These are phyloP conservation scores for Claviceps lovelessii DNA, from an alignment of 2,329 filamentous ascomycete genomes.

Conservation along the genomic window DNA sequence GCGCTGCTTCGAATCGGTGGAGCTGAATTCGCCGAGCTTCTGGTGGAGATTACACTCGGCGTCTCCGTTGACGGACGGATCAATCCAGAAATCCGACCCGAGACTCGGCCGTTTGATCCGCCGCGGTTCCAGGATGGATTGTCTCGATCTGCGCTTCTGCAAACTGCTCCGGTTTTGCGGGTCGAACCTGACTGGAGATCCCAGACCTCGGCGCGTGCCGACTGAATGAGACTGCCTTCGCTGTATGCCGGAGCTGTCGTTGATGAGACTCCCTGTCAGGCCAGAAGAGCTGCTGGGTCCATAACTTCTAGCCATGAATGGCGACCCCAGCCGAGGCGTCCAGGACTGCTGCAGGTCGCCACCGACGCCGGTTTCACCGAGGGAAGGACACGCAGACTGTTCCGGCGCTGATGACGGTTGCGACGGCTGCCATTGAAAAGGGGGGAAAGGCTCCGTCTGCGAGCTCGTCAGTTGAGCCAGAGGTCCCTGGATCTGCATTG, in stretches of 20 bases:
- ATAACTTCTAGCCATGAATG: constrained; percentile 44
- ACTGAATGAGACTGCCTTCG: constrained; percentile 35
- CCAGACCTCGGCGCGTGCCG: constrained; percentile 34
- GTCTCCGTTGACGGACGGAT: constrained; percentile 21
- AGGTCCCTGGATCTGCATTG: constrained; percentile 49
- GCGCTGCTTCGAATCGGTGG: constrained; percentile 17
- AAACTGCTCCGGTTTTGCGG: constrained; percentile 34
- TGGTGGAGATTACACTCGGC: constrained; percentile 8
- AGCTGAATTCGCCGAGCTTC: constrained; percentile 20
- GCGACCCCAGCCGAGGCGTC: constrained; percentile 33
- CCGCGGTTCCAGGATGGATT: constrained; percentile 32
- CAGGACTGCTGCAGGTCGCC: constrained; percentile 10
- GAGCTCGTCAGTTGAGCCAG: constrained; percentile 45
- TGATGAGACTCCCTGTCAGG: constrained; percentile 23
- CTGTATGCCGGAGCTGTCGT: constrained; percentile 18
- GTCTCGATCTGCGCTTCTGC: constrained; percentile 40
- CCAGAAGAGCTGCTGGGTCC: constrained; percentile 44
- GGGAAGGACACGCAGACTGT: neutral
- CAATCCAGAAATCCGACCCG: constrained; percentile 38
- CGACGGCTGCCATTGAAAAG: neutral
- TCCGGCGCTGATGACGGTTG: neutral
- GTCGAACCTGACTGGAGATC: constrained; percentile 38
- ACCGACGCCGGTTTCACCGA: constrained; percentile 6
- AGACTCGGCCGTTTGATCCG: constrained; percentile 38
- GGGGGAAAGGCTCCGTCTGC: constrained; percentile 5